Evolutionary conservation across 2,329 filamentous ascomycete species (phyloP), one percentile per base, ranked within the genome.

Genomic region (Beauveria scarabaeidicola): DNA sequence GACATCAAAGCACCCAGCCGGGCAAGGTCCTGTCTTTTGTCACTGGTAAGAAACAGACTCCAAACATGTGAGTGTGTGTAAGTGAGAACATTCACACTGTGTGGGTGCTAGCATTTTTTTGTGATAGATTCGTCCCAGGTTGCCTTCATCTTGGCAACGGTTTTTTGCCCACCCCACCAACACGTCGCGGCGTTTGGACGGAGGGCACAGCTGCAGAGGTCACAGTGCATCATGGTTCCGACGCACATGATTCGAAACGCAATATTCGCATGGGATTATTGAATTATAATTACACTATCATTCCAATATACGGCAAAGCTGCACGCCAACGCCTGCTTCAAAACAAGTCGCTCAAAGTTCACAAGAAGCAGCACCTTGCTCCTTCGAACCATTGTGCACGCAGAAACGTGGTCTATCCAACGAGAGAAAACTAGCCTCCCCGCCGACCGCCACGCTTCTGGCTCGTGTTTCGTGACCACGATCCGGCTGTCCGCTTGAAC

Each of bases 381-480:
- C 44, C 21, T 38, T 27, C 25, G 15, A 17, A 50, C n/a, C 5
- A 48, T 23, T 2, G n/a, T 36, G 19, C 46, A 27, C 19, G 25
- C 27, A 52, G 25, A 53, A 47, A 27, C 27, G 15, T 36, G 13
- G 40, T 40, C 43, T 52, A 60, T 21, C 47, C 29, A 43, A 52
- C 40, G 44, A 58, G 51, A 36, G 44, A 57, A 64, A 59, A 50
- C 61, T 60, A 60, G 46, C 58, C 58, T 55, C 58, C 58, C 50
- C 58, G 58, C 13, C 58, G 58, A 40, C 52, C 52, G 52, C 58
- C 58, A 23, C 60, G 55, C 52, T 55, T 55, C 51, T 59, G 55
- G 44, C 51, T 29, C 13, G 55, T 46, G 48, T 36, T 56, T 23
- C 60, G 48, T 11, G 54, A 58, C 60, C 60, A 61, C 32, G 60